Percentiles rank a stretch among this genome's conserved stretches.
phyloP scores from a whole-genome alignment of 257 asterid genomes.

The Agastache rugosa region DNA sequence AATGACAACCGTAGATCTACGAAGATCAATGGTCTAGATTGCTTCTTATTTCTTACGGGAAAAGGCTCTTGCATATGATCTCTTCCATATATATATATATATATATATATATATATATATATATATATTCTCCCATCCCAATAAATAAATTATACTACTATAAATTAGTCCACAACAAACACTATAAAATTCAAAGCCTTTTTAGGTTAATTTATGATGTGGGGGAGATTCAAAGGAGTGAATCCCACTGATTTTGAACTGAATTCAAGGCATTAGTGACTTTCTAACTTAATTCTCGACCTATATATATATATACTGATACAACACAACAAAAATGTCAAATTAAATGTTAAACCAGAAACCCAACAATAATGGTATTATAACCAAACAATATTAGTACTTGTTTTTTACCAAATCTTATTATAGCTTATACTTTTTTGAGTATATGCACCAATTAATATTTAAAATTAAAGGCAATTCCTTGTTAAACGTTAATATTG shows the following conservation, averaged over 20 bases:
- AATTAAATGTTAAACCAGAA: conserved; percentile 4
- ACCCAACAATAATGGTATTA: conserved; percentile 28
- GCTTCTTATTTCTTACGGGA: no score
- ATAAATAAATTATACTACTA: no score
- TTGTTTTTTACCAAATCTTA: neutral
- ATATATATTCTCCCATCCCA: neutral
- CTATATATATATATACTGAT: neutral
- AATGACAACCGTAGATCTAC: no score
- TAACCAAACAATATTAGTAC: neutral
- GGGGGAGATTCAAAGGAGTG: conserved; percentile 6
- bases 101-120: no score
- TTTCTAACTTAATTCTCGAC: conserved; percentile 8
- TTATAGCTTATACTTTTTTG: neutral
- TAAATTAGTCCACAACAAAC: conserved; percentile 2
- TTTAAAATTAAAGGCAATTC: no score
- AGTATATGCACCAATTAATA: neutral
- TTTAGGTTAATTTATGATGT: neutral
- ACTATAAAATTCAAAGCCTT: conserved; percentile 6
- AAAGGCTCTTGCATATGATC: no score
- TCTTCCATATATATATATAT: no score
- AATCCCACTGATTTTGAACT: conserved; percentile 9
- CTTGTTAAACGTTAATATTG: neutral
- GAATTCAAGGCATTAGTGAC: conserved; percentile 14
- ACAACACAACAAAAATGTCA: conserved; percentile 27
- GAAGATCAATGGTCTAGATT: no score